Conservation (phyloP, 306 rosid species). For the Morella rubra region DNA sequence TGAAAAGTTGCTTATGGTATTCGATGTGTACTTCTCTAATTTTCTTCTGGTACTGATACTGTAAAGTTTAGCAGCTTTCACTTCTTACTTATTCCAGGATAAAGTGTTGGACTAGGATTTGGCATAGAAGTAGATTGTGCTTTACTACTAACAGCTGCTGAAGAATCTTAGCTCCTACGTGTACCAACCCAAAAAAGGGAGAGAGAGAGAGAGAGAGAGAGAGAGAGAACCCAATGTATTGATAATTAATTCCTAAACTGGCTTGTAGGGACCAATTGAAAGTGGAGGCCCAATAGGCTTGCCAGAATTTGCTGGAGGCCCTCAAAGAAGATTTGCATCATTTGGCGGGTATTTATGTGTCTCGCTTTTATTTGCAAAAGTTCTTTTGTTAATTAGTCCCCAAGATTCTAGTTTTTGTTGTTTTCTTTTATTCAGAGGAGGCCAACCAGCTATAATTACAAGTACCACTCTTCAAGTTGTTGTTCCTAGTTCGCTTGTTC, state of each 20-base stretch:
- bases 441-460: conserved; percentile 70
- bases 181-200: not conserved
- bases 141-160: not conserved
- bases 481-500: conserved; percentile 79
- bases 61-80: not conserved
- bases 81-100: not conserved
- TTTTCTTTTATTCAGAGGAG: conserved; percentile 46
- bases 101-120: conserved; percentile 4
- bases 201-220: not conserved
- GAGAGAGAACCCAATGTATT: not conserved
- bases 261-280: conserved; percentile 67
- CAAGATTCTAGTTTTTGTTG: conserved; percentile 13
- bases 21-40: not conserved
- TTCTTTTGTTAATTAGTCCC: not conserved
- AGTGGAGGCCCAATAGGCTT: conserved; percentile 69
- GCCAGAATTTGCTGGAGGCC: conserved; percentile 69
- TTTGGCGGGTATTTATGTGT: conserved; percentile 54
- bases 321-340: conserved; percentile 64
- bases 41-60: not conserved
- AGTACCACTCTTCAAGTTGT: conserved; percentile 90
- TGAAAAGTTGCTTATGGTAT: conserved; percentile 18
- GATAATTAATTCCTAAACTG: conserved; percentile 18
- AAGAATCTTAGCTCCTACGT: not conserved
- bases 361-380: conserved; percentile 13
- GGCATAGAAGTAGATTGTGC: conserved; percentile 1